Evolutionary conservation across 352 stramenopile genomes (phyloP), one percentile per base, ranked within the genome.

Genomic region (Phytophthora macrochlamydospora): DNA sequence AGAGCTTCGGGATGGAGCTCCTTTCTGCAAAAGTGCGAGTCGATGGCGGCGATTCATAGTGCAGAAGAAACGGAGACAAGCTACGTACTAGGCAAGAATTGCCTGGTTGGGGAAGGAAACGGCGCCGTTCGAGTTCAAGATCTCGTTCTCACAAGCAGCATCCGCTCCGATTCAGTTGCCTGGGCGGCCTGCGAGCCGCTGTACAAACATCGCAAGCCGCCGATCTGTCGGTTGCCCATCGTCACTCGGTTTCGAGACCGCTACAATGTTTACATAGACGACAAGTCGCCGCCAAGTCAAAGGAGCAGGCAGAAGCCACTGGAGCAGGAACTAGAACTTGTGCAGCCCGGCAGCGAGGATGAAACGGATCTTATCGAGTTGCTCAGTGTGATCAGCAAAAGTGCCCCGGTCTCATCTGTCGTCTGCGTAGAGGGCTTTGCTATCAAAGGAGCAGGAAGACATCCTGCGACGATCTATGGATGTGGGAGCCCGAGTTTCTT

Each of bases 311-410:
- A 12, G 2, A 24, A 37, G 43, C 14, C 53, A 14, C 31, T 14
- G 31, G 65, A 24, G 18, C 32, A 29, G 43, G 50, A 52, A 28
- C 37, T 59, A 12, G 57, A 79, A 38, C 42, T 59, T 56, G 55
- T 55, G 0, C 31, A 43, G 5, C 68, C 79, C 9, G 73, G 74
- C 7, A 79, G 67, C 12, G 67, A 79, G 44, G 69, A 63, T 1
- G 82, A 91, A 30, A 55, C 59, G 0, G 78, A 83, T 42, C 56
- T 87, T 0, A 60, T 82, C 9, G 61, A 75, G 29, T 50, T 91
- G 3, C 59, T 91, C 0, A 58, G 77, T n/a, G 78, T 91, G 32
- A 81, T 91, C 63, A 80, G 76, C 69, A 77, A 76, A 57, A 88
- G 82, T 37, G 64, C 65, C 1, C 82, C 79, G 5, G 57, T 85